Evolutionary conservation across 202 grass and related monocot species (phyloP), one percentile per base, ranked within the genome.

Genomic region (Dendrocalamus latiflorus): DNA sequence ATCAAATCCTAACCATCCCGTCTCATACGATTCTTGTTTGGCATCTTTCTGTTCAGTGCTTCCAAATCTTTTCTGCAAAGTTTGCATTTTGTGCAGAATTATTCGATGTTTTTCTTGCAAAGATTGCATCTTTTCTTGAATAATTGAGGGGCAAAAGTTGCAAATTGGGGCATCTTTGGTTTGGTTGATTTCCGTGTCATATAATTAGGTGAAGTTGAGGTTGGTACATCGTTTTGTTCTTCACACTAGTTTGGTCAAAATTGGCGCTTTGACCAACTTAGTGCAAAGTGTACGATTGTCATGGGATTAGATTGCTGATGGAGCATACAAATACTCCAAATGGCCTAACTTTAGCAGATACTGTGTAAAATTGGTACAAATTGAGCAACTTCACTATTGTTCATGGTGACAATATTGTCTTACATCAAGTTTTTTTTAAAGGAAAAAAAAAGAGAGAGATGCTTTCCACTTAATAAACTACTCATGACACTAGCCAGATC

Each of bases 191-290:
- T 45, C 42, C n/a, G 70, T 85, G 7, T 84, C 76, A 53, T 54
- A 49, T 17, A 44, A 87, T 83, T 86, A 17, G 64, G 85, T 75
- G 45, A 84, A 87, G 76, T 8, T 57, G 65, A 88, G 65, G 65
- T 50, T 59, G 81, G 78, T 81, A 34, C 65, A 68, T 37, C 50
- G 36, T 85, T 56, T 90, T 65, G 12, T 49, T 13, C 60, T 51
- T 47, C 55, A 34, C 68, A 79, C 79, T 64, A 36, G 75, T 67
- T 83, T 56, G 75, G 88, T 90, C 88, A 87, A 90, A 90, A 70
- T 79, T 90, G 84, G 88, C 80, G 84, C 79, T 83, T 83, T 90
- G 84, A 90, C 84, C 69, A 20, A 8, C 80, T 70, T 64, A 64
- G 79, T 86, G 80, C 36, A n/a, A 50, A 7, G 67, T 82, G 25